Base-by-base conservation (phyloP, 805 yeast species). In the Pichia paraexigua region DNA sequence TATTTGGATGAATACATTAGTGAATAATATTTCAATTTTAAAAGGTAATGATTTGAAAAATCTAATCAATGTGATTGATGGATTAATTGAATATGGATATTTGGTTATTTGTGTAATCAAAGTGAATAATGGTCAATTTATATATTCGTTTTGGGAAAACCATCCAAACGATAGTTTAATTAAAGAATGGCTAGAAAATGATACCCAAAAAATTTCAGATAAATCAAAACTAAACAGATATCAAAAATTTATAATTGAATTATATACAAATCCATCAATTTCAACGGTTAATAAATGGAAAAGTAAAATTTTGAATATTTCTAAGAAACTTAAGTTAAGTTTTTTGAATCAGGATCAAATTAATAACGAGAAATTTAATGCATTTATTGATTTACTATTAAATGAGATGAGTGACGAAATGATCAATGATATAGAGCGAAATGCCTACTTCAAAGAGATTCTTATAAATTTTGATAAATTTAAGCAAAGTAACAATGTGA, bases 81-180 rank as follows among this genome's bases (percentile, higher is more conserved):
- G 49, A 11, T 40, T 51, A 41, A 44, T 58, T 40, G 46, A 53
- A 21, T 48, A 49, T 21, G 41, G 52, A 17, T 24, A 30, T 22
- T 39, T 62, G n/a, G 47, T 49, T 35, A 52, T 55, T 1, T 25
- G 50, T 12, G 55, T 62, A 2, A 20, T 53, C 6, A 52, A 46
- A 6, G 45, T 58, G 3, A 41, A 54, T 2, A 51, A 54, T 43
- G 22, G 40, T 0, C 32, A 37, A 5, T 55, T 66, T n/a, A 55
- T 54, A 3, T 65, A 58, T 46, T 49, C 59, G 6, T 58, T 56
- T 43, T 64, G 68, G 68, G 68, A 65, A 35, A 37, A 41, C 20
- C 49, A 57, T 39, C 61, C 65, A 9, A 48, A 27, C 20, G 58
- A 55, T 37, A 43, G 48, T 4, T 44, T 48, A 18, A 50, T 59